Percentiles rank a stretch among this genome's conserved stretches.
phyloP scores from a whole-genome alignment of 2,329 filamentous ascomycete genomes.

The Alternaria infectoria region DNA sequence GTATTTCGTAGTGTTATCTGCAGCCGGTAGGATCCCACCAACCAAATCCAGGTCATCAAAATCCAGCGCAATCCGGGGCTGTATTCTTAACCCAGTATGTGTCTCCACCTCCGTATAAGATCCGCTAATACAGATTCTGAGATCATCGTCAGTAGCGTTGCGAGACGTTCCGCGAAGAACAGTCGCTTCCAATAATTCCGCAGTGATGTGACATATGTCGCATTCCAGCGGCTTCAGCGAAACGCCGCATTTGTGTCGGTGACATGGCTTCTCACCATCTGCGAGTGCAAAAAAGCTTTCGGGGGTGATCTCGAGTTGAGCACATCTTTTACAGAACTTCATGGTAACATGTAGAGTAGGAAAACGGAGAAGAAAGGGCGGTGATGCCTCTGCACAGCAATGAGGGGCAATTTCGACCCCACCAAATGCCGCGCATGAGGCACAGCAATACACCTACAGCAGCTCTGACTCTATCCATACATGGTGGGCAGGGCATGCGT shows the following conservation, averaged over 20 bases:
- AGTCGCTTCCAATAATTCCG: not conserved
- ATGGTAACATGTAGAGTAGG: not conserved
- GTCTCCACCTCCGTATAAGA: too few relatives aligned
- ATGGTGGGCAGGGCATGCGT: not conserved
- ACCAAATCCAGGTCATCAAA: too few relatives aligned
- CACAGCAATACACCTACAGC: not conserved
- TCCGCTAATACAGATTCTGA: too few relatives aligned
- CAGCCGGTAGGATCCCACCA: too few relatives aligned
- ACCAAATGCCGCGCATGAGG: not conserved
- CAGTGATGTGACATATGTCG: not conserved
- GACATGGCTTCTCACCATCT: too few relatives aligned
- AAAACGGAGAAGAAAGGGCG: fast-evolving
- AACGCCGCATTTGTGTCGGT: not conserved
- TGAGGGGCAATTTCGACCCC: not conserved
- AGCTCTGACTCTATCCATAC: not conserved
- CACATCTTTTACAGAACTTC: not conserved
- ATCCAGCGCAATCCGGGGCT: too few relatives aligned
- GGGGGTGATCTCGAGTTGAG: too few relatives aligned
- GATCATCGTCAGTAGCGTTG: too few relatives aligned
- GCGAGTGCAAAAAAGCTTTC: too few relatives aligned
- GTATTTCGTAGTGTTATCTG: too few relatives aligned
- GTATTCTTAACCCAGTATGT: too few relatives aligned
- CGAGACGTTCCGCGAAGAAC: too few relatives aligned
- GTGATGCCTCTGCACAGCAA: not conserved
- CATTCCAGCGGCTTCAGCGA: not conserved